These are phyloP conservation scores for Botrytis galanthina DNA, from an alignment of 2,329 filamentous ascomycete genomes.

Conservation along the genomic window DNA sequence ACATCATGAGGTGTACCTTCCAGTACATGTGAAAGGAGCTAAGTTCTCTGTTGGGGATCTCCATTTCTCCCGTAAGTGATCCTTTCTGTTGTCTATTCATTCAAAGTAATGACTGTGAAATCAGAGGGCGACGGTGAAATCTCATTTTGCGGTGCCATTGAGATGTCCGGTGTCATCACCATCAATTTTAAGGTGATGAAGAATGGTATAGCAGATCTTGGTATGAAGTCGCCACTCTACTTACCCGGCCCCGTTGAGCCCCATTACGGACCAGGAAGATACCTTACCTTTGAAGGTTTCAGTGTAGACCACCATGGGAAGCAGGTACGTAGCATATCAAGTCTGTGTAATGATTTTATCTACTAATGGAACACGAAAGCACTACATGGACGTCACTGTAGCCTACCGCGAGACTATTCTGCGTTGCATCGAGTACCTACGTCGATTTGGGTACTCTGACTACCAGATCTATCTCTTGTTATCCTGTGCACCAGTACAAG, in stretches of 20 bases:
- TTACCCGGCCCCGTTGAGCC: constrained; percentile 84
- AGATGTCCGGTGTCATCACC: constrained; percentile 90
- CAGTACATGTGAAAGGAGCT: constrained; percentile 80
- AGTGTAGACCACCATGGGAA: constrained; percentile 84
- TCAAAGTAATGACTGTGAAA: constrained; percentile 46
- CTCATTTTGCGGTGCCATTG: constrained; percentile 84
- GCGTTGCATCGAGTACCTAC: constrained; percentile 74
- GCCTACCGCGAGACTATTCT: constrained; percentile 42
- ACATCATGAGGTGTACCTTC: constrained; percentile 71
- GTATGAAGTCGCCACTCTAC: constrained; percentile 81
- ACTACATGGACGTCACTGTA: constrained; percentile 34
- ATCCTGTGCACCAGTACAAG: constrained; percentile 82
- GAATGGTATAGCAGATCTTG: constrained; percentile 69
- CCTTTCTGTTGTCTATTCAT: neutral
- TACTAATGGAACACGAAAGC: constrained; percentile 23
- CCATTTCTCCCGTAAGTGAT: constrained; percentile 45
- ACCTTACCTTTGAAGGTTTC: constrained; percentile 87
- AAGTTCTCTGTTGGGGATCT: constrained; percentile 90
- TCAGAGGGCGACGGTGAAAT: constrained; percentile 89
- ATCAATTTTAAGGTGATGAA: constrained; percentile 89
- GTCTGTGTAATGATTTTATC: neutral
- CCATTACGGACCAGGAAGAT: constrained; percentile 77
- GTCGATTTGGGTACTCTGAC: constrained; percentile 66
- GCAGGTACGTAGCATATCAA: constrained; percentile 65
- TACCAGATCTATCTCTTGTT: constrained; percentile 85